These are phyloP conservation scores for Beauveria caledonica DNA, from an alignment of 2,329 filamentous ascomycete genomes.

Conservation along the genomic window DNA sequence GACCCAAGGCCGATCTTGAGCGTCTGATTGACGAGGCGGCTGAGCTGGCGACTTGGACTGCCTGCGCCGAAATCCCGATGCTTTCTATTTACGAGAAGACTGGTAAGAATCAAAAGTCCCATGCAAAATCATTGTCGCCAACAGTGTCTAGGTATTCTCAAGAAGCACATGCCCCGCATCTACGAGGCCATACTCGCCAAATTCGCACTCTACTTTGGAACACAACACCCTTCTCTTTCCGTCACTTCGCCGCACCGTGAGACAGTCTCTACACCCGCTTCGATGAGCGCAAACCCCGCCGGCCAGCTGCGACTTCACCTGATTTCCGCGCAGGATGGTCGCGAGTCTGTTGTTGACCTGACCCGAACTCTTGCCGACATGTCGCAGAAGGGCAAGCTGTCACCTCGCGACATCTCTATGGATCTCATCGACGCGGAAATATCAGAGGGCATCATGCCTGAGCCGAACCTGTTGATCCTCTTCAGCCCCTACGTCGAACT, in stretches of 20 bases:
- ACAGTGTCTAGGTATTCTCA: constrained; percentile 63
- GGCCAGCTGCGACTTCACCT: constrained; percentile 58
- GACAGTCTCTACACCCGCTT: constrained; percentile 21
- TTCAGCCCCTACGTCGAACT: constrained; percentile 80
- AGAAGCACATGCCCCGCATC: constrained; percentile 78
- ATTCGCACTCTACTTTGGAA: constrained; percentile 80
- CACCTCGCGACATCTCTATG: constrained; percentile 69
- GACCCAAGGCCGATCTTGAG: constrained; percentile 67
- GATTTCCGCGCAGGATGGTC: constrained; percentile 79
- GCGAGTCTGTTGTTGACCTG: constrained; percentile 89
- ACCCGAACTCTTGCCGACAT: constrained; percentile 92
- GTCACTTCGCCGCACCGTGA: constrained; percentile 37
- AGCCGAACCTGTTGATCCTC: constrained; percentile 82
- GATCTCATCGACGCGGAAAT: constrained; percentile 89
- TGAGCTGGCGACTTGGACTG: constrained; percentile 88
- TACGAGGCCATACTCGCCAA: constrained; percentile 73
- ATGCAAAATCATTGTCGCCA: constrained; percentile 7
- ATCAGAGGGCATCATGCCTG: constrained; percentile 67
- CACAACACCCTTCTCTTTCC: constrained; percentile 62
- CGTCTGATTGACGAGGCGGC: constrained; percentile 82
- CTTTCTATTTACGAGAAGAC: constrained; percentile 89
- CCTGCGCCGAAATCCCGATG: constrained; percentile 77
- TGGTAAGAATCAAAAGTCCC: constrained; percentile 44
- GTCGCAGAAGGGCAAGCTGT: constrained; percentile 82
- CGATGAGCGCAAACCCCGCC: constrained; percentile 21